Base-by-base conservation (phyloP, 2,329 filamentous ascomycete species). In the Colletotrichum sublineola region DNA sequence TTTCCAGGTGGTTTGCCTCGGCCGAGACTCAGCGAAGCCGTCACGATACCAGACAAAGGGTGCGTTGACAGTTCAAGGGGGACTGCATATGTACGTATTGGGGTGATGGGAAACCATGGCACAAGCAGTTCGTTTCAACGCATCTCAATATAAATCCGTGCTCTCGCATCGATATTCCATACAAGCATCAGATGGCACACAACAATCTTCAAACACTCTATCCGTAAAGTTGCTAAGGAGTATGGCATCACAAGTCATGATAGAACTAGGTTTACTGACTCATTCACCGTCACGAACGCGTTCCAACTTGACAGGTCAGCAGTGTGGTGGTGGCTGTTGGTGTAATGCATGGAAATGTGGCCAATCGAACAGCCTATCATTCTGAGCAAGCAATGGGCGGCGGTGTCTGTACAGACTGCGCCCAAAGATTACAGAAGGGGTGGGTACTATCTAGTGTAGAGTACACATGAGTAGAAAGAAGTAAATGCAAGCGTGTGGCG, bases 291-390 rank as follows among this genome's bases (percentile, higher is more conserved):
- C 46, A 40, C 53, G 24, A 40, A 31, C 3, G 5, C 14, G 46
- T 24, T 5, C 7, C 14, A 44, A 60, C 36, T 40, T n/a, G 29
- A 69, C 38, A 55, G 36, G 53, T 52, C 53, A n/a, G 46, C 33
- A 66, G 53, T 52, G 67, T 42, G 60, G 31, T 18, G 46, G 40
- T 52, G n/a, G 18, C 31, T 18, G 33, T 40, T 70, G 67, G 55
- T 38, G 38, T n/a, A 46, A 61, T 67, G 63, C 61, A 33, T 11
- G 12, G 14, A 31, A 67, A n/a, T 15, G 44, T 44, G 57, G 44
- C 52, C 29, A 71, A 58, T 68, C 38, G 29, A 42, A n/a, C 14
- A 29, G 15, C 48, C 18, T 55, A 46, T 18, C n/a, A 11, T 29
- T n/a, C 55, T 52, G 24, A 63, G 52, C 65, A 53, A 68, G 57